These are phyloP conservation scores for Talaromyces funiculosus DNA, from an alignment of 2,329 filamentous ascomycete genomes.

Conservation along the genomic window DNA sequence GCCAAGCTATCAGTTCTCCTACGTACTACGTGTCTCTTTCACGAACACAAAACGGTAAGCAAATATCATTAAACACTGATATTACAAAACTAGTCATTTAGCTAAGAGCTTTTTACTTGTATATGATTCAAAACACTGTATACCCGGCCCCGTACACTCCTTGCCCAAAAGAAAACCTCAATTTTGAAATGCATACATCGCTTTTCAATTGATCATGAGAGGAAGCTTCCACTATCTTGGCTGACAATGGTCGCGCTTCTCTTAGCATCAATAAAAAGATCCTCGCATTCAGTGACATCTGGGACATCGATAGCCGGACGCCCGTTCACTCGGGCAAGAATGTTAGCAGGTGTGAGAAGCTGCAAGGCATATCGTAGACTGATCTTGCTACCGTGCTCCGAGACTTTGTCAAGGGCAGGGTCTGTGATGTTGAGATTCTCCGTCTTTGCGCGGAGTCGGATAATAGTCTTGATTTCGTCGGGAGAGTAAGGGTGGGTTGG, in stretches of 20 bases:
- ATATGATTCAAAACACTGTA: conserved; percentile 1
- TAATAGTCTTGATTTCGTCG: conserved; percentile 88
- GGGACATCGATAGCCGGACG: conserved; percentile 66
- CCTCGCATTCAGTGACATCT: conserved; percentile 75
- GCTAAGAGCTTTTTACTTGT: conserved; percentile 4
- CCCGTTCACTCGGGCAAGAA: conserved; percentile 80
- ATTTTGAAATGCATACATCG: neutral
- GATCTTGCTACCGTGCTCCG: conserved; percentile 79
- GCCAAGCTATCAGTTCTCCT: neutral
- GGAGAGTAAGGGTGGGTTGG: conserved; percentile 85
- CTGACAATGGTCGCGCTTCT: conserved; percentile 68
- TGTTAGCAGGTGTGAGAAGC: conserved; percentile 80
- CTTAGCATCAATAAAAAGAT: conserved; percentile 75
- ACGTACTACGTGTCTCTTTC: neutral
- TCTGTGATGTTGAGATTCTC: conserved; percentile 76
- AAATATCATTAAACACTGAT: neutral
- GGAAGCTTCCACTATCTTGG: conserved; percentile 60
- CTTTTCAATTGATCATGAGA: conserved; percentile 45
- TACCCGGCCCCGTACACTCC: conserved; percentile 7
- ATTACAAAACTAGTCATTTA: neutral
- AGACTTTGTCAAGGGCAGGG: conserved; percentile 77
- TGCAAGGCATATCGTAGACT: conserved; percentile 91
- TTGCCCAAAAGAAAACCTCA: neutral
- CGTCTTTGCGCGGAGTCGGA: conserved; percentile 74
- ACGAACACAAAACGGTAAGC: neutral